Evolutionary conservation across 805 yeast species (phyloP), one percentile per base, ranked within the genome.

Genomic region (Lipomyces japonicus): DNA sequence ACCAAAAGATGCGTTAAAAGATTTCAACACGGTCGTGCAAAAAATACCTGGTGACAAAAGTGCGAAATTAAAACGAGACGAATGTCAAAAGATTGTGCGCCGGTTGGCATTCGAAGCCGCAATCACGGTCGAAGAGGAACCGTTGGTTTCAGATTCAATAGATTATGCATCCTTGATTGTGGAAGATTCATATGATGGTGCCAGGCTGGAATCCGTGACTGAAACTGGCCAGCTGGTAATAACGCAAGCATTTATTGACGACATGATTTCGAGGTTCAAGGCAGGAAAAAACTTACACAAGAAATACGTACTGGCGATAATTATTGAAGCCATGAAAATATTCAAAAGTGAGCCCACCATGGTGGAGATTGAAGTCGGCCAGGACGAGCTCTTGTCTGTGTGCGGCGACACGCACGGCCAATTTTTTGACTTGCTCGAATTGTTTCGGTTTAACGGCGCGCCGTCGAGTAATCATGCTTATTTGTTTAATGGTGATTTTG

Each of bases 381-480:
- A 48, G 12, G 74, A 63, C 3, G 63, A 63, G n/a, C 67, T 72
- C 47, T 74, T 91, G 41, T 87, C 97, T 0, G 86, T 93, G 7
- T 93, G 95, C 60, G 98, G 98, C 59, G 98, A 93, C 67, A 91
- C 97, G 0, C 98, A 93, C 67, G 98, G 98, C 36, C 98, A 93
- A 69, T 89, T 85, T 65, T 91, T 78, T 63, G 98, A 93, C 65
- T 81, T 93, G 45, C 69, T 91, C 62, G 84, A 89, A 64, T 75
- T 93, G 46, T 91, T 93, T 68, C 67, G 75, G 30, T 74, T 65
- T 39, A 90, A 81, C 63, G 97, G 97, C 14, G 69, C 74, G 60
- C 95, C 91, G 0, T 64, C 74, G 3, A 71, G 75, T 2, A 68
- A 71, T 2, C 97, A 90, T 65, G 75, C 81, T 3, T 93, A 86